These are phyloP conservation scores for Ilex paraguariensis DNA, from an alignment of 305 asterid species.

Conservation along the genomic window DNA sequence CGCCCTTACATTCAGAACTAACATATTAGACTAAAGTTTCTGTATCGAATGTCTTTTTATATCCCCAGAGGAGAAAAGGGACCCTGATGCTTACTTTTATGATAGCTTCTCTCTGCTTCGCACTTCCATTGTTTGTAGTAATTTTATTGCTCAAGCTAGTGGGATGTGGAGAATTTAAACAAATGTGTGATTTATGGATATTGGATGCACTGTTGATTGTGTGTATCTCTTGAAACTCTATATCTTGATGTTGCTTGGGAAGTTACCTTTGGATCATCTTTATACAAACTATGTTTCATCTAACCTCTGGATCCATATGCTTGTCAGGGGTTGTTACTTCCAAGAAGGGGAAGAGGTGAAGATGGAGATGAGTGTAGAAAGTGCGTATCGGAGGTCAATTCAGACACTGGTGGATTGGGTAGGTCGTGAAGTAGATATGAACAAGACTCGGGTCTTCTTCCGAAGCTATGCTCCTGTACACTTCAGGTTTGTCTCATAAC, in stretches of 20 bases:
- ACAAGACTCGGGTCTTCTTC: constrained; percentile 61
- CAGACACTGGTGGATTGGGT: constrained; percentile 63
- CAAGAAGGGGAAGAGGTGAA: constrained; percentile 67
- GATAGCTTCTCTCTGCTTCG: too few relatives aligned
- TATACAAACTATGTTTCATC: background rate
- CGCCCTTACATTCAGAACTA: too few relatives aligned
- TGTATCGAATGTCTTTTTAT: too few relatives aligned
- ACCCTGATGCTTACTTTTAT: too few relatives aligned
- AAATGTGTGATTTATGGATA: background rate
- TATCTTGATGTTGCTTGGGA: too few relatives aligned
- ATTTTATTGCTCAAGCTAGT: background rate
- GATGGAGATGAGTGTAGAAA: constrained; percentile 64
- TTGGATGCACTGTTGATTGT: background rate
- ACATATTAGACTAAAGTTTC: too few relatives aligned
- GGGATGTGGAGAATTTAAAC: background rate
- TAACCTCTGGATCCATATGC: constrained; percentile 9
- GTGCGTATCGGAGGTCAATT: constrained; percentile 55
- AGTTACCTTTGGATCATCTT: too few relatives aligned
- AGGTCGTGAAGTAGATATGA: constrained; percentile 47
- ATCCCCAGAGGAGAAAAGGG: too few relatives aligned
- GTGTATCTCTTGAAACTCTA: background rate
- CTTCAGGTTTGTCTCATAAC: constrained; percentile 53
- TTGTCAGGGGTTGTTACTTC: constrained; percentile 82
- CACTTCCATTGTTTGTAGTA: too few relatives aligned
- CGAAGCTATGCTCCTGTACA: constrained; percentile 91